Evolutionary conservation across 2,329 filamentous ascomycete genomes (phyloP).

Genomic region (Sporothrix variecibatus): DNA sequence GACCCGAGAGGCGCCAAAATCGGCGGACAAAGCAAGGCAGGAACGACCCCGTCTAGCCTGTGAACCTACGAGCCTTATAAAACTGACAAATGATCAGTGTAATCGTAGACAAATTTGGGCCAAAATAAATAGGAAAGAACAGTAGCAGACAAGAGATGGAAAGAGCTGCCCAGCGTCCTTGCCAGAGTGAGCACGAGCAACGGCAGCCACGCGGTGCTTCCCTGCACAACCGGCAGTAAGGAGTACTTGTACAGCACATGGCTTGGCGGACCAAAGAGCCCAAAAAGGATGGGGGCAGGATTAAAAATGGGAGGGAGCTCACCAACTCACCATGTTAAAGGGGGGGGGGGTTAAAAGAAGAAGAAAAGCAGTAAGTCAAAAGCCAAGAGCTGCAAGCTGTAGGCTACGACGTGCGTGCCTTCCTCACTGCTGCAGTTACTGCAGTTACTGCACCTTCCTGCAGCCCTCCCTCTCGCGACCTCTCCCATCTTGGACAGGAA

Average conservation of each 20-base stretch:
- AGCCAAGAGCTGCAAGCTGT: conserved; percentile 16
- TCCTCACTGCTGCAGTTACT: neutral
- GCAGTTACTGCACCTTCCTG: conserved; percentile 5
- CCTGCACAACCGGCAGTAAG: neutral
- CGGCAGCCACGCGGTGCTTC: neutral
- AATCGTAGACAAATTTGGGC: neutral
- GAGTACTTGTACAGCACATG: neutral
- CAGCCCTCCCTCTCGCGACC: neutral
- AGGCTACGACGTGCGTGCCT: conserved; percentile 6
- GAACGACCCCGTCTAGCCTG: neutral
- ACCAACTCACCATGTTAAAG: neutral
- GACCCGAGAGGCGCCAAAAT: conserved; percentile 1
- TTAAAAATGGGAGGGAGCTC: neutral
- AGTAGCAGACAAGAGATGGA: neutral
- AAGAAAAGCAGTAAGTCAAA: neutral
- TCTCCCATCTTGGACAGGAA: neutral
- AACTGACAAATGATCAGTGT: neutral
- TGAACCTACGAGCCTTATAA: neutral
- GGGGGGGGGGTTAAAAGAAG: no score
- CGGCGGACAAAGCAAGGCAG: neutral
- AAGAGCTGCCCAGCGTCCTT: neutral
- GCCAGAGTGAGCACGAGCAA: neutral
- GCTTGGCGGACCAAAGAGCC: conserved; percentile 8
- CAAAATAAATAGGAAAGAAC: neutral
- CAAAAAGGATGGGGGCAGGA: neutral